A percentile compares a stretch with the other conserved stretches of the same genome.
phyloP scores from a whole-genome alignment of 2,329 filamentous ascomycete species.

The Paecilomyces fulvus region DNA sequence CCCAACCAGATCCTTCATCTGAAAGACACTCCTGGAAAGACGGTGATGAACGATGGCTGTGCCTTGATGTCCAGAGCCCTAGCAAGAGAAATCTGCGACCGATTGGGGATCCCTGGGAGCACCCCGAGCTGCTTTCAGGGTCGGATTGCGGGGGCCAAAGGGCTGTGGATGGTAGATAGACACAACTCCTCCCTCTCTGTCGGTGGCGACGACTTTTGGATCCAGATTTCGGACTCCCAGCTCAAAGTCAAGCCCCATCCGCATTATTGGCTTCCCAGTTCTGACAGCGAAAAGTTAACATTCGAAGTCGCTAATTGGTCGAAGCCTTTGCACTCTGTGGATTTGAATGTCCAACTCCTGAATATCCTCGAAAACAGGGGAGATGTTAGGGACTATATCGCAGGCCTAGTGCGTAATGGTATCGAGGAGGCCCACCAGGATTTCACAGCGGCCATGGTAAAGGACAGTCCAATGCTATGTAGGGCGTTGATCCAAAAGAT shows the following conservation, averaged over 20 bases:
- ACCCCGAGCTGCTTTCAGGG: constrained; percentile 49
- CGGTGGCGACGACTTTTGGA: constrained; percentile 38
- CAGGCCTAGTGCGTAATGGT: constrained; percentile 32
- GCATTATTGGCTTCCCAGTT: constrained; percentile 16
- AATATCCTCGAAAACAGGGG: constrained; percentile 48
- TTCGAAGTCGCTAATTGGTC: constrained; percentile 49
- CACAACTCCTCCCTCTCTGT: constrained; percentile 18
- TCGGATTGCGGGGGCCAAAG: constrained; percentile 53
- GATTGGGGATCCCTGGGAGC: constrained; percentile 29
- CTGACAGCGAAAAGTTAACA: constrained; percentile 39
- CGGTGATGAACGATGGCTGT: constrained; percentile 47
- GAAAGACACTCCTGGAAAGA: constrained; percentile 16
- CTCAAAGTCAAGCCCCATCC: constrained; percentile 45
- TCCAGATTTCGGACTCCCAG: constrained; percentile 50
- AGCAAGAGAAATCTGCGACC: constrained; percentile 39
- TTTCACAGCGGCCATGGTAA: constrained; percentile 29
- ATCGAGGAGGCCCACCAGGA: constrained; percentile 25
- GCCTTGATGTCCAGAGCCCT: constrained; percentile 45
- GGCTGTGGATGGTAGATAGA: constrained; percentile 50
- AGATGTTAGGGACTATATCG: constrained; percentile 34
- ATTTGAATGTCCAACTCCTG: constrained; percentile 48
- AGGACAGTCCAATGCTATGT: constrained; percentile 24
- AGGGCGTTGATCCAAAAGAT: constrained; percentile 28
- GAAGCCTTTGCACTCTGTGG: constrained; percentile 32
- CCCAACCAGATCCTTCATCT: constrained; percentile 30